Percentiles rank a stretch among this genome's conserved stretches.
phyloP scores from a whole-genome alignment of 139 green algal species.

The Coelastrella sp. region DNA sequence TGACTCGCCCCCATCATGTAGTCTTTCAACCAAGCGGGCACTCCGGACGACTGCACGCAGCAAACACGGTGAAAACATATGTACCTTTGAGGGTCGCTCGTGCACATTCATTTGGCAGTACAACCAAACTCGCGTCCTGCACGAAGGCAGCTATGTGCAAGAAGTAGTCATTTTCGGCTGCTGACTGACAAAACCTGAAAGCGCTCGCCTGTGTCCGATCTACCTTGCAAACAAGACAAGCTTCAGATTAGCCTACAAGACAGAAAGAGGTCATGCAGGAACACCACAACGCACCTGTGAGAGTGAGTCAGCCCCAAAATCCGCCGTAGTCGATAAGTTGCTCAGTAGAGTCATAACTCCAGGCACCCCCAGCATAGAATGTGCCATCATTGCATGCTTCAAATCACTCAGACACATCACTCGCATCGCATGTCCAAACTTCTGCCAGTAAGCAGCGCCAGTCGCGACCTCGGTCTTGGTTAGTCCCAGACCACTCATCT shows the following conservation, averaged over 20 bases:
- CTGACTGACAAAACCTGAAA: too few species aligned
- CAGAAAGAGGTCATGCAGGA: too few species aligned
- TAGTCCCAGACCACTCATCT: not conserved
- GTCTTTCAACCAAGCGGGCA: not conserved
- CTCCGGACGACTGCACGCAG: not conserved
- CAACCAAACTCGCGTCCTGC: too few species aligned
- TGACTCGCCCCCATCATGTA: constrained; percentile 39
- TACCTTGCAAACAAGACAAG: too few species aligned
- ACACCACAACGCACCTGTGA: too few species aligned
- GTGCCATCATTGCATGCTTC: constrained; percentile 22
- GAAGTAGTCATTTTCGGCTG: too few species aligned
- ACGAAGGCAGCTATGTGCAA: too few species aligned
- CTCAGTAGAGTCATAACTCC: constrained; percentile 36
- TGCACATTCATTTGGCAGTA: too few species aligned
- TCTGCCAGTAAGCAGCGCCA: constrained; percentile 25
- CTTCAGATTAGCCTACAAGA: too few species aligned
- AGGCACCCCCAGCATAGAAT: constrained; percentile 16
- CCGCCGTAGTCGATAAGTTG: constrained; percentile 20
- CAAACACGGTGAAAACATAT: not conserved
- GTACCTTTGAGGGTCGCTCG: not conserved
- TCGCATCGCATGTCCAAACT: not conserved
- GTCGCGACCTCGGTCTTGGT: not conserved
- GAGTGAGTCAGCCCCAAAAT: not conserved
- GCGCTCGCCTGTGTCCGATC: too few species aligned
- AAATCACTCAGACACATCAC: constrained; percentile 39